Base-by-base conservation (phyloP, 495 filamentous ascomycete species). In the Penicillium ucsense region DNA sequence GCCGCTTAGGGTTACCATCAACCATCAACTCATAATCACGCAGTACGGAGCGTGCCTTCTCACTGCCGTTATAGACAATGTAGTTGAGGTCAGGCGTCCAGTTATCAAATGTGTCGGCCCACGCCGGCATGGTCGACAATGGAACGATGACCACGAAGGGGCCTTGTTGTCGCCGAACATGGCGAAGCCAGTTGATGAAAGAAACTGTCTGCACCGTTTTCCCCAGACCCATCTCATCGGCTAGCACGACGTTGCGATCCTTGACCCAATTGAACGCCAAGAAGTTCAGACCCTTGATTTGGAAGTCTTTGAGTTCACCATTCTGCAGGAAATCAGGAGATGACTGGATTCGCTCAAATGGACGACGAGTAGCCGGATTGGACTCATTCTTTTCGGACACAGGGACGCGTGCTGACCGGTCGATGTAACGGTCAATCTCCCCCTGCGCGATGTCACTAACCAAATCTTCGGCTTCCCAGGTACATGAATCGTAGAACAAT, bases 201-300 rank as follows among this genome's bases (percentile, higher is more conserved):
- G 92, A 76, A 20, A 99, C 89, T 2, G 91, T 96, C 65, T 99
- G 92, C 3, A 99, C 91, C 1, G 92, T 99, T 71, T 99, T 99
- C 28, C 92, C 92, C 30, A 99, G 74, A 46, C 92, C 92, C 92
- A 99, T 99, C 61, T 99, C 92, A 55, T 99, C 92, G 8, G 92
- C 92, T 9, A 99, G 75, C 44, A 99, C 95, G 52, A 95, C 90
- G 56, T 96, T 97, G 55, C 88, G 86, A 38, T 81, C 82, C 51
- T 82, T 81, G 38, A 85, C 85, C 92, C 92, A 99, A 62, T 95
- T 94, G 58, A 89, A 87, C 35, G 88, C 88, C 46, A 99, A 68
- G 67, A 94, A 97, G 67, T 96, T 96, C 43, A 99, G 64, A 4
- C 92, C 92, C 38, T 85, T 87, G 54, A 96, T 74, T 66, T 99